Percentiles rank a stretch among this genome's conserved stretches.
Conservation (phyloP, 1,284 basidiomycete genomes). For the Coriolopsis trogii region DNA sequence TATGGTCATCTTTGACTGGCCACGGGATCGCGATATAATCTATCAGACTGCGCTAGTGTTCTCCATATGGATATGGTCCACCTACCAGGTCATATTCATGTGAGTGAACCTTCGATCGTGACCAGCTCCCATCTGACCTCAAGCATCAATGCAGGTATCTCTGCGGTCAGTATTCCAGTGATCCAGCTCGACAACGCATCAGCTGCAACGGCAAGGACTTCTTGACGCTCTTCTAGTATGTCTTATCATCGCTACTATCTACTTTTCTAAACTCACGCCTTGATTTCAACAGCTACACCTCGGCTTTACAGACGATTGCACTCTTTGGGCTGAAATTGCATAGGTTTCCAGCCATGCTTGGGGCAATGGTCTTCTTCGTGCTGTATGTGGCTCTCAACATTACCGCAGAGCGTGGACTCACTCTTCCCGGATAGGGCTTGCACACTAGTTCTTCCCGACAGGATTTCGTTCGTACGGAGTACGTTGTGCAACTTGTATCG, state of each 20-base stretch:
- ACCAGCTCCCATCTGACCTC: conserved; percentile 1
- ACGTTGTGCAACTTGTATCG: conserved; percentile 1
- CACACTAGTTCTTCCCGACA: conserved; percentile 55
- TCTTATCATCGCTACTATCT: conserved; percentile 28
- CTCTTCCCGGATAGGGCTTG: conserved; percentile 44
- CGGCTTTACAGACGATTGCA: conserved; percentile 75
- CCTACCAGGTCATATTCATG: conserved; percentile 60
- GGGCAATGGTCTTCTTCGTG: conserved; percentile 59
- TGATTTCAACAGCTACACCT: conserved; percentile 40
- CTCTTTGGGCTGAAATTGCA: conserved; percentile 77
- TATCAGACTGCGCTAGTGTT: conserved; percentile 63
- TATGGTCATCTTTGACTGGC: conserved; percentile 72
- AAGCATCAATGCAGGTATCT: conserved; percentile 44
- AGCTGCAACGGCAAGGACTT: conserved; percentile 57
- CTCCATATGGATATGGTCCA: conserved; percentile 59
- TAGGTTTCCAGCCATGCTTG: conserved; percentile 65
- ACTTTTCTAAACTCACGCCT: neutral
- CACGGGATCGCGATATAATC: conserved; percentile 54
- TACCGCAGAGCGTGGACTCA: neutral
- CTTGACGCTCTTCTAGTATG: conserved; percentile 66
- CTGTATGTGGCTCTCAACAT: conserved; percentile 45
- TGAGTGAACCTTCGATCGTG: conserved; percentile 32
- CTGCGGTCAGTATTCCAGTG: conserved; percentile 56
- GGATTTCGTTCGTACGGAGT: conserved; percentile 58
- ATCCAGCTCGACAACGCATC: conserved; percentile 29